Percentiles rank a stretch among this genome's conserved stretches.
Conservation (phyloP, 140 eudicot genomes). For the Stevia rebaudiana region DNA sequence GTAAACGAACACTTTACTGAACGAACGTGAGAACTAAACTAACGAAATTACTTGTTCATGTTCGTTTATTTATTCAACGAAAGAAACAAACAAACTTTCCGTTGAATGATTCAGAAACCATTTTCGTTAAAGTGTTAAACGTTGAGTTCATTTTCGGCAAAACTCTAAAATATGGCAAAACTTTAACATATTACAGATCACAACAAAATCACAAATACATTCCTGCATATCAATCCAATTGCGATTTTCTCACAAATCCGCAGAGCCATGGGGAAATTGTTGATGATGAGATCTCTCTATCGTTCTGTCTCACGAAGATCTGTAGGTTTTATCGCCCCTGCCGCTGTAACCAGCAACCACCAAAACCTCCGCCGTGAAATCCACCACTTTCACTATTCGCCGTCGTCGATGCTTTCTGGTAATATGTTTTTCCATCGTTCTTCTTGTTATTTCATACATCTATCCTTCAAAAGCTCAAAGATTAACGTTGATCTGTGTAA, state of each 20-base stretch:
- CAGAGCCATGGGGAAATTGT: conserved; percentile 42
- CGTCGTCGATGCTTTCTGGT: conserved; percentile 26
- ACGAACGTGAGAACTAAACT: too few species aligned
- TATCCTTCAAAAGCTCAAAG: background rate
- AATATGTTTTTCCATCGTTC: conserved; percentile 6
- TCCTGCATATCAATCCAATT: too few species aligned
- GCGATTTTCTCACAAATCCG: background rate
- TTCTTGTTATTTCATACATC: background rate
- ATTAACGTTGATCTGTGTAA: conserved; percentile 7
- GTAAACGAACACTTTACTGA: too few species aligned
- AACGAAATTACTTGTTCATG: too few species aligned
- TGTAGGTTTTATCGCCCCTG: conserved; percentile 20
- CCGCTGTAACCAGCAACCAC: conserved; percentile 32
- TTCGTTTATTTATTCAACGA: too few species aligned
- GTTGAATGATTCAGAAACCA: too few species aligned
- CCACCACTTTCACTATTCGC: conserved; percentile 15
- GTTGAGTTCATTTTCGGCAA: too few species aligned
- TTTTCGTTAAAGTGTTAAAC: too few species aligned
- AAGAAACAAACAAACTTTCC: too few species aligned
- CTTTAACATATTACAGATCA: too few species aligned
- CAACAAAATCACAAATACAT: too few species aligned
- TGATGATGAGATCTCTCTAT: conserved; percentile 52
- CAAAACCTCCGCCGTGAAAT: conserved; percentile 25
- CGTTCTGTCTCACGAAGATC: conserved; percentile 60
- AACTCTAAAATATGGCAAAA: too few species aligned